Evolutionary conservation across 78 protist species (phyloP).

Genomic region (slime mould (Dictyostelium discoideum)): DNA sequence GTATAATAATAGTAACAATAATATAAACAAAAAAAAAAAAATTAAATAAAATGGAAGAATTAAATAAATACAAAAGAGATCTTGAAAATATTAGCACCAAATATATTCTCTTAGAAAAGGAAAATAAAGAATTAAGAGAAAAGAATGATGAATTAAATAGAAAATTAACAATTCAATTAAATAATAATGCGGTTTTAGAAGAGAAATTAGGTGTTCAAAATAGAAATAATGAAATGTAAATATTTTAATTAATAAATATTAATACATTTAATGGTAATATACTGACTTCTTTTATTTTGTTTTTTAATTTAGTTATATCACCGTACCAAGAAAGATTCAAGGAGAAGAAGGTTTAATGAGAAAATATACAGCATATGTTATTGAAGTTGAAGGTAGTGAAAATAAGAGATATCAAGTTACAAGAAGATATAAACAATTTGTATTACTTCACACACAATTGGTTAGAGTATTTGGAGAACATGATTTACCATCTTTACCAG

Average conservation of each 20-base stretch:
- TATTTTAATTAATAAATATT: not conserved
- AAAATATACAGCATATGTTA: slow-evolving; percentile 50
- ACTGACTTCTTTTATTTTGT: not conserved
- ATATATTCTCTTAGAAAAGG: slow-evolving; percentile 1
- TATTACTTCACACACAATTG: slow-evolving; percentile 44
- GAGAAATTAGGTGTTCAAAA: slow-evolving; percentile 2
- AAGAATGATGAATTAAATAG: not conserved
- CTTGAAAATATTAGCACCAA: not conserved
- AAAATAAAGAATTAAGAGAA: not conserved
- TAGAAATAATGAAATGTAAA: not conserved
- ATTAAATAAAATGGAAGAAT: not conserved
- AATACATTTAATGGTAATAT: no score
- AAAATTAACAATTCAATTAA: slow-evolving; percentile 11
- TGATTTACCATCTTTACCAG: slow-evolving; percentile 61
- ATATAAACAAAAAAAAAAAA: not conserved
- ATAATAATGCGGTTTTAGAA: not conserved
- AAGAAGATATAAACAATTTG: slow-evolving; percentile 76
- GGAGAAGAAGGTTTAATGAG: slow-evolving; percentile 26
- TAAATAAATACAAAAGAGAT: slow-evolving; percentile 1
- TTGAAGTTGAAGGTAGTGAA: slow-evolving; percentile 42
- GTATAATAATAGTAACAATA: not conserved
- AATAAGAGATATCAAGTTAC: slow-evolving; percentile 27
- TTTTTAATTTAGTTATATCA: not conserved
- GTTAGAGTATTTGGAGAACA: slow-evolving; percentile 53
- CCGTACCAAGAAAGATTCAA: slow-evolving; percentile 40